Conservation (phyloP, 768 basidiomycete genomes). For the Strobilomyces dryophilus region DNA sequence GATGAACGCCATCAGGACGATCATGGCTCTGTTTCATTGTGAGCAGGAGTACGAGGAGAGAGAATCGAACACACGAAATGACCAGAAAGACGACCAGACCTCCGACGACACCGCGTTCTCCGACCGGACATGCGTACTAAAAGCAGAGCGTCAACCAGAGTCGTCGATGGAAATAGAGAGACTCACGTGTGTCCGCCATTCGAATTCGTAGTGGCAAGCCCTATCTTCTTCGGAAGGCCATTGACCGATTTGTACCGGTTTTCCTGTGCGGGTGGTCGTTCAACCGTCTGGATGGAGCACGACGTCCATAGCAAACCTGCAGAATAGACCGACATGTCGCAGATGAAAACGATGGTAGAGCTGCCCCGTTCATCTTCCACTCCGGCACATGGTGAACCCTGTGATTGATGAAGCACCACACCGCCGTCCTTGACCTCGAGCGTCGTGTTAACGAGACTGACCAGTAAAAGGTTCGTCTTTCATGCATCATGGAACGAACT, state of each 20-base stretch:
- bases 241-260: constrained; percentile 57
- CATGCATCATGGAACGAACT: not conserved
- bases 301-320: constrained; percentile 33
- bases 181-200: constrained; percentile 80
- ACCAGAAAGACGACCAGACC: constrained; percentile 54
- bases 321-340: constrained; percentile 61
- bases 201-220: constrained; percentile 76
- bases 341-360: constrained; percentile 72
- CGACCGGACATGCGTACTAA: constrained; percentile 71
- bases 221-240: constrained; percentile 56
- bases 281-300: not conserved
- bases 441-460: constrained; percentile 51
- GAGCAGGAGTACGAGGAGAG: not conserved
- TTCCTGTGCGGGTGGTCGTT: constrained; percentile 28
- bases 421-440: constrained; percentile 49
- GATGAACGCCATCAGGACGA: constrained; percentile 60
- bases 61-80: constrained; percentile 48
- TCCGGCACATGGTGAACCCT: constrained; percentile 63
- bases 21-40: constrained; percentile 41
- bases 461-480: not conserved
- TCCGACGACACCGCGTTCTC: constrained; percentile 47
- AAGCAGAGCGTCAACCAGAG: not conserved
- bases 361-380: constrained; percentile 46
- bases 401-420: constrained; percentile 52
- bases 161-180: not conserved